Conservation (phyloP, 169 alveolate species). For the Hepatocystis sp. region DNA sequence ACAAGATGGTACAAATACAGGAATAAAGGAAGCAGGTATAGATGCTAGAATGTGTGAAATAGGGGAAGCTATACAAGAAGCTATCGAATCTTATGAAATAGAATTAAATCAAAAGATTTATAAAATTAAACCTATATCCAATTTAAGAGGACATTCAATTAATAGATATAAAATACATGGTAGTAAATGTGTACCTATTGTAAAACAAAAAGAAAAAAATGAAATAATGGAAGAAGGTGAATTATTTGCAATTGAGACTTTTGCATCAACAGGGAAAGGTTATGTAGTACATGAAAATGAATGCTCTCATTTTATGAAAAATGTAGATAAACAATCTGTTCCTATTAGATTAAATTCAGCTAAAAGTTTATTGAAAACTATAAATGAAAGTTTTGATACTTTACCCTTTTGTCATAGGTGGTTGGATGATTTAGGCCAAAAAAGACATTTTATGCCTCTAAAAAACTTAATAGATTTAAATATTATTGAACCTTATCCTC, state of each 20-base stretch:
- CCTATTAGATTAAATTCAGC: slow-evolving; percentile 93
- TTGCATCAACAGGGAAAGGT: slow-evolving; percentile 99
- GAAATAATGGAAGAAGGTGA: slow-evolving; percentile 99
- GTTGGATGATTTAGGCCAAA: slow-evolving; percentile 97
- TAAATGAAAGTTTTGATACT: slow-evolving; percentile 97
- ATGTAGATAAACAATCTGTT: slow-evolving; percentile 92
- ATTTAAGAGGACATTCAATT: slow-evolving; percentile 99
- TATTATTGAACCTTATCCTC: slow-evolving; percentile 99
- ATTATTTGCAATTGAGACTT: slow-evolving; percentile 99
- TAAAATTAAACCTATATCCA: slow-evolving; percentile 96
- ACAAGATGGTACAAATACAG: slow-evolving; percentile 99
- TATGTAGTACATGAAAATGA: slow-evolving; percentile 90
- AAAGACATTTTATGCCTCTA: slow-evolving; percentile 94
- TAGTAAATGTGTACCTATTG: slow-evolving; percentile 99
- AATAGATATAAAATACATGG: slow-evolving; percentile 98
- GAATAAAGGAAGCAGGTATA: slow-evolving; percentile 98
- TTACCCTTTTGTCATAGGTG: slow-evolving; percentile 99
- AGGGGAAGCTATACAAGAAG: slow-evolving; percentile 99
- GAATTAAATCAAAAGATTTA: slow-evolving; percentile 94
- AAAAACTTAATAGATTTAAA: slow-evolving; percentile 96
- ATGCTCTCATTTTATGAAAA: slow-evolving; percentile 98
- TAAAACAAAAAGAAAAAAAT: slow-evolving; percentile 88
- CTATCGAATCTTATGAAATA: slow-evolving; percentile 97
- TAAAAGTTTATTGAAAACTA: slow-evolving; percentile 92
- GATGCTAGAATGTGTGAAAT: slow-evolving; percentile 98